Evolutionary conservation across 106 monocot genomes (phyloP).

Genomic region (Allium cepa): DNA sequence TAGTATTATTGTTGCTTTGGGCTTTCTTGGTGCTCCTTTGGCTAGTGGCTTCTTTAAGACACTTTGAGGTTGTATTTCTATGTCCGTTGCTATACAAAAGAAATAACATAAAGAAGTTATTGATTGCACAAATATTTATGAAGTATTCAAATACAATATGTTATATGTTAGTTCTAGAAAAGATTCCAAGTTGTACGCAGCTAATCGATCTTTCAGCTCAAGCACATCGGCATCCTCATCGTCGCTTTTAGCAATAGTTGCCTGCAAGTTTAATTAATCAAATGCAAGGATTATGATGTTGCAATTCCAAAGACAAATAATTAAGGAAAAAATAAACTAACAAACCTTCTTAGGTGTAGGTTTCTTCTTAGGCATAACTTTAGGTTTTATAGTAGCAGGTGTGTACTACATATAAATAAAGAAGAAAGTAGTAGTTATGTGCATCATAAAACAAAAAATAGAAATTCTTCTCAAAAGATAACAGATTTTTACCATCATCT

Average conservation of each 20-base stretch:
- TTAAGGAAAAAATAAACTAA: neutral
- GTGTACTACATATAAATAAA: neutral
- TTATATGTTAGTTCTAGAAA: conserved; percentile 52
- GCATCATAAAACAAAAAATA: neutral
- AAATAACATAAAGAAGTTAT: neutral
- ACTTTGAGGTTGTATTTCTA: conserved; percentile 20
- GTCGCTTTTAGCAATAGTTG: conserved; percentile 29
- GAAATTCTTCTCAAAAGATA: neutral
- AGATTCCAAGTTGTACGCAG: conserved; percentile 68
- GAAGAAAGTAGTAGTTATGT: neutral
- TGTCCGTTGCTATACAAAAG: conserved; percentile 31
- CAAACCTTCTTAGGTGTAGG: conserved; percentile 30
- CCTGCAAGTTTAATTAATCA: neutral
- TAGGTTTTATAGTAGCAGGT: conserved; percentile 19
- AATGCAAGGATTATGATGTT: neutral
- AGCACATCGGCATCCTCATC: conserved; percentile 55
- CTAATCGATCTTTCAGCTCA: conserved; percentile 59
- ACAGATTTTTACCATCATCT: conserved; percentile 10
- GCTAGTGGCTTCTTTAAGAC: neutral
- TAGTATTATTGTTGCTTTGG: conserved; percentile 1
- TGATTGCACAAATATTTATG: neutral
- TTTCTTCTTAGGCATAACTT: conserved; percentile 44
- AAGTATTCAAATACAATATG: neutral
- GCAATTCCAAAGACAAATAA: neutral
- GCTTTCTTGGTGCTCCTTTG: conserved; percentile 10